Evolutionary conservation across 352 stramenopile species (phyloP), one percentile per base, ranked within the genome.

Genomic region (Phytophthora idaei): DNA sequence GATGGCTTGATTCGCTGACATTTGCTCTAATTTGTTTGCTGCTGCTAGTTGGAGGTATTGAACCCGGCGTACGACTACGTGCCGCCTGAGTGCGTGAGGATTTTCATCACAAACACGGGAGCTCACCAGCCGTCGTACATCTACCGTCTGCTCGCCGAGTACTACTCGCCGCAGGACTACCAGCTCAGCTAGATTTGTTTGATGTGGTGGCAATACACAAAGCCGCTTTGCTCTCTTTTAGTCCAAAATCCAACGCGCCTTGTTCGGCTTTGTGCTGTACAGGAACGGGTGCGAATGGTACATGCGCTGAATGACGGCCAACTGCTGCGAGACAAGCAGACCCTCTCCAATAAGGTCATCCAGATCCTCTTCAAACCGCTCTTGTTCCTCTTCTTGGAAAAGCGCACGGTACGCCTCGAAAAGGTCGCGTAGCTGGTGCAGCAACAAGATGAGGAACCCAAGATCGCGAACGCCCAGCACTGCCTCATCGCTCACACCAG

Each of bases 51-150:
- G 27, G 95, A 99, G 64, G 97, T 99, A 52, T 76, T 99, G 39
- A 99, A 98, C 71, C 97, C 97, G 5, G 89, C 97, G 29, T 98
- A 98, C 80, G 97, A 99, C 76, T 99, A 99, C 74, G 96, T 99
- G 37, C 94, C 96, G 44, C 97, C 97, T 14, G 92, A 99, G 71
- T 93, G 98, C 34, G 96, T 99, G 52, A 97, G 94, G 67, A 76
- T 99, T 37, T 99, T 98, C 74, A 97, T 99, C 49, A 99, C 97
- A 39, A 99, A 99, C 77, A 98, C 97, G 4, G 97, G 97, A 41
- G 94, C 93, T n/a, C 97, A 99, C 69, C 97, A 99, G 76, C 97
- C 97, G 25, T 99, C 93, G 45, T 99, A 99, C 77, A 98, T 99
- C 60, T 99, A 99, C 76, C 88, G 97, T 49, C 77, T 99, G 63